These are phyloP conservation scores for Leptomonas seymouri DNA, from an alignment of 208 protist species.

Conservation along the genomic window DNA sequence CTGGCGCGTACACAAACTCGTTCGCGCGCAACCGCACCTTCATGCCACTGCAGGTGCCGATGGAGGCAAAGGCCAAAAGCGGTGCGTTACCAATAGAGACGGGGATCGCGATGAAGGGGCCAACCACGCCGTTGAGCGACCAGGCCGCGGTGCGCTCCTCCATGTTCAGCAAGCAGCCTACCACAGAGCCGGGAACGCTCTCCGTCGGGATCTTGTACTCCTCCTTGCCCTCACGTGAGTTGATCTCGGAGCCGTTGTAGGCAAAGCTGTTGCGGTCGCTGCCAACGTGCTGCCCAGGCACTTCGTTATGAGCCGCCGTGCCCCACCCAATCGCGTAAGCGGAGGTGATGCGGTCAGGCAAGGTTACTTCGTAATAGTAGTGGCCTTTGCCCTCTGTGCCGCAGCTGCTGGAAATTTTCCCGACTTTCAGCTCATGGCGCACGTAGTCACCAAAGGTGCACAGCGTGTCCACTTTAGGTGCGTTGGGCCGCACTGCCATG, in stretches of 20 bases:
- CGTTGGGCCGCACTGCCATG: constrained; percentile 19
- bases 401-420: constrained; percentile 82
- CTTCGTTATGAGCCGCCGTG: constrained; percentile 72
- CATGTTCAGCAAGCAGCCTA: constrained; percentile 90
- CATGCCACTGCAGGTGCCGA: constrained; percentile 81
- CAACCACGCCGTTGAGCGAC: constrained; percentile 83
- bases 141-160: constrained; percentile 72
- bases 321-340: constrained; percentile 91
- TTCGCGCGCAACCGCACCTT: constrained; percentile 60
- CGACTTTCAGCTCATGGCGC: constrained; percentile 75
- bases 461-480: constrained; percentile 39
- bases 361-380: constrained; percentile 87
- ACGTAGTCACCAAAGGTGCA: constrained; percentile 86
- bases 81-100: constrained; percentile 43
- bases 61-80: constrained; percentile 86
- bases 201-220: constrained; percentile 81
- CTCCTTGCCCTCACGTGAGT: constrained; percentile 65
- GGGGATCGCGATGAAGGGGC: constrained; percentile 79
- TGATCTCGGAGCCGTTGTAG: constrained; percentile 81
- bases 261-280: constrained; percentile 87
- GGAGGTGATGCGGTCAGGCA: constrained; percentile 70
- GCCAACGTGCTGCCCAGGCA: constrained; percentile 87
- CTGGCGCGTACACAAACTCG: constrained; percentile 85
- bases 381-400: constrained; percentile 41
- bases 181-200: constrained; percentile 50